Conservation (phyloP, 2,329 filamentous ascomycete species). For the Pseudogymnoascus destructans region DNA sequence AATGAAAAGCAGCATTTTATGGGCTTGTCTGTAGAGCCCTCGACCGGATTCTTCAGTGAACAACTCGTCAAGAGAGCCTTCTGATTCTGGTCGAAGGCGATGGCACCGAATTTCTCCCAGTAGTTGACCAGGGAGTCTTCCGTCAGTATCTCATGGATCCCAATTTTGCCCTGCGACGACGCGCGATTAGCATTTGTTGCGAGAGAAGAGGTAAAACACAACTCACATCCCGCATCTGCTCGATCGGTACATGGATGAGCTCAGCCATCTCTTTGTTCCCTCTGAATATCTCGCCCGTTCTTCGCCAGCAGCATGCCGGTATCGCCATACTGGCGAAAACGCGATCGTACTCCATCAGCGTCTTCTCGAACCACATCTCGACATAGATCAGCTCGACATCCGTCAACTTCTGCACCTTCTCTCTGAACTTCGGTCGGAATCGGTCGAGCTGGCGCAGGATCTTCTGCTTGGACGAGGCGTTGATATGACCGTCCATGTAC, state of each 20-base stretch:
- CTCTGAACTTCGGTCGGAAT: slow-evolving; percentile 89
- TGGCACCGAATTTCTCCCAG: slow-evolving; percentile 98
- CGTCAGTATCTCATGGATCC: slow-evolving; percentile 87
- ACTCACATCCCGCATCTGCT: slow-evolving; percentile 78
- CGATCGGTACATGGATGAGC: slow-evolving; percentile 83
- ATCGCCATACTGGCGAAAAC: slow-evolving; percentile 99
- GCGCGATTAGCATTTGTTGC: slow-evolving; percentile 7
- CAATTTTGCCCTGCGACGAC: slow-evolving; percentile 64
- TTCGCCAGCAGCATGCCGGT: slow-evolving; percentile 90
- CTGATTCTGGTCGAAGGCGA: slow-evolving; percentile 86
- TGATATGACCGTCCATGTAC: slow-evolving; percentile 85
- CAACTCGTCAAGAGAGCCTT: slow-evolving; percentile 94
- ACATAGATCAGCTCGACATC: slow-evolving; percentile 91
- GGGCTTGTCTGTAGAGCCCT: slow-evolving; percentile 54
- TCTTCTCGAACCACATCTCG: slow-evolving; percentile 98
- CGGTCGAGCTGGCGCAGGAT: slow-evolving; percentile 84
- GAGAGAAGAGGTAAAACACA: neutral
- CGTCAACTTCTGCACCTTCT: slow-evolving; percentile 82
- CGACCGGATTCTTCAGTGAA: slow-evolving; percentile 69
- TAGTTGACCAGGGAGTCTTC: slow-evolving; percentile 93
- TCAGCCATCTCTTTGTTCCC: slow-evolving; percentile 99
- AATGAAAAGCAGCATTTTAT: slow-evolving; percentile 97
- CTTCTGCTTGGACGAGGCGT: slow-evolving; percentile 70
- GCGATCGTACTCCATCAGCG: slow-evolving; percentile 93
- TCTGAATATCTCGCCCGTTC: slow-evolving; percentile 92